Percentiles rank a stretch among this genome's conserved stretches.
Conservation (phyloP, 2,329 filamentous ascomycete species). For the Colletotrichum costaricense region DNA sequence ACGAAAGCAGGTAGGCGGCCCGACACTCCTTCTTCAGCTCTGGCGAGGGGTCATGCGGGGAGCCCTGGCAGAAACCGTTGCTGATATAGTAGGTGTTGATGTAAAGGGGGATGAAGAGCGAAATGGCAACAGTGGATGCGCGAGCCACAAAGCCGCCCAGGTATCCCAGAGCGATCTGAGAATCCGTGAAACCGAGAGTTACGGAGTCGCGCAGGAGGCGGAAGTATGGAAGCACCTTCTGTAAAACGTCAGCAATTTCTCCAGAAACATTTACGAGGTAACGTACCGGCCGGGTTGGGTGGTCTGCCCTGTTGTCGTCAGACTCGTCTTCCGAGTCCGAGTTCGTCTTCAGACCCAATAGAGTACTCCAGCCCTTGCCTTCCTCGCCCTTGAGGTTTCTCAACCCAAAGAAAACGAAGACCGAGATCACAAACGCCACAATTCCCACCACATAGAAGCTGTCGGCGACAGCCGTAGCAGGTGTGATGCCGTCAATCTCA, state of each 20-base stretch:
- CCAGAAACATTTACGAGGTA: background rate
- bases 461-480: constrained; percentile 79
- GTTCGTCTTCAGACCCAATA: constrained; percentile 56
- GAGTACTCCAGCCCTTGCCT: constrained; percentile 75
- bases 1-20: constrained; percentile 87
- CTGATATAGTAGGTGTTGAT: constrained; percentile 91
- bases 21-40: constrained; percentile 89
- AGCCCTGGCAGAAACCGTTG: constrained; percentile 81
- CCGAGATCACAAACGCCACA: constrained; percentile 77
- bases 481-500: constrained; percentile 76
- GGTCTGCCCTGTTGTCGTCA: constrained; percentile 37
- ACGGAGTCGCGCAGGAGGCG: constrained; percentile 72
- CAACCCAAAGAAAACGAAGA: constrained; percentile 84
- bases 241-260: constrained; percentile 2
- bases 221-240: constrained; percentile 64
- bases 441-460: constrained; percentile 89
- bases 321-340: constrained; percentile 12
- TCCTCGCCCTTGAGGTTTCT: constrained; percentile 78
- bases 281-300: constrained; percentile 42
- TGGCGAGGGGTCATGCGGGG: constrained; percentile 70
- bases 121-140: constrained; percentile 94
- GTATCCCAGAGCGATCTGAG: constrained; percentile 87
- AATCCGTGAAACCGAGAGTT: constrained; percentile 78
- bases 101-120: constrained; percentile 92
- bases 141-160: constrained; percentile 94